Conservation (phyloP, 2,329 filamentous ascomycete species). For the Ophiostoma angusticollis region DNA sequence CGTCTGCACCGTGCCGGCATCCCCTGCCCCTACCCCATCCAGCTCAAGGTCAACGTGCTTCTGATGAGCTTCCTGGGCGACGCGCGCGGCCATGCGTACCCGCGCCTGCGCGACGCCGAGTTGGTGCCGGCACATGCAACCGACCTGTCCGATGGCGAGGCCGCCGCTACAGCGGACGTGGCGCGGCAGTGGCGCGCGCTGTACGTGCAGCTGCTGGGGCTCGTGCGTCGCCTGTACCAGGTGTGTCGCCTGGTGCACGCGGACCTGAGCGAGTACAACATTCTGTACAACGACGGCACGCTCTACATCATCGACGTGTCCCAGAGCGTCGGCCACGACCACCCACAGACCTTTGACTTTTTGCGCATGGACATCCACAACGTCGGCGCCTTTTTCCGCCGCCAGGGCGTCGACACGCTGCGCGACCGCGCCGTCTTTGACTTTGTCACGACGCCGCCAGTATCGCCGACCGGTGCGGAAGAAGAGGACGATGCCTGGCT, state of each 20-base stretch:
- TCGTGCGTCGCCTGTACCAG: constrained; percentile 91
- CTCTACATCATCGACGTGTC: constrained; percentile 96
- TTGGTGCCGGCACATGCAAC: constrained; percentile 35
- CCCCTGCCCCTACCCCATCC: constrained; percentile 78
- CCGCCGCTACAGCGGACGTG: constrained; percentile 3
- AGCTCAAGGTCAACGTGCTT: constrained; percentile 83
- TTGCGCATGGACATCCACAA: constrained; percentile 98
- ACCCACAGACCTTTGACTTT: constrained; percentile 85
- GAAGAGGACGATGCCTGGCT: constrained; percentile 38
- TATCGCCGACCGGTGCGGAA: constrained; percentile 33
- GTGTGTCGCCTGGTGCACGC: constrained; percentile 85
- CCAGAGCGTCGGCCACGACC: constrained; percentile 93
- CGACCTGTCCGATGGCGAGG: constrained; percentile 42
- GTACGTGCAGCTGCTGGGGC: constrained; percentile 71
- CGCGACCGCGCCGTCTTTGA: constrained; percentile 69
- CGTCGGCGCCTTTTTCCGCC: constrained; percentile 79
- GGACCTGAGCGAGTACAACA: constrained; percentile 96
- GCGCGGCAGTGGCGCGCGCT: constrained; percentile 57
- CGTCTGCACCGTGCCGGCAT: constrained; percentile 75
- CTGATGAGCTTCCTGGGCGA: constrained; percentile 92
- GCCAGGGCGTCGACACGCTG: constrained; percentile 71
- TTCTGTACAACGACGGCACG: constrained; percentile 71
- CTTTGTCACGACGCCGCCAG: constrained; percentile 60
- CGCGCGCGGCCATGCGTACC: constrained; percentile 74
- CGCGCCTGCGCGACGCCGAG: constrained; percentile 75